Evolutionary conservation across 352 stramenopile species (phyloP).

Genomic region (Nothophytophthora sp.): DNA sequence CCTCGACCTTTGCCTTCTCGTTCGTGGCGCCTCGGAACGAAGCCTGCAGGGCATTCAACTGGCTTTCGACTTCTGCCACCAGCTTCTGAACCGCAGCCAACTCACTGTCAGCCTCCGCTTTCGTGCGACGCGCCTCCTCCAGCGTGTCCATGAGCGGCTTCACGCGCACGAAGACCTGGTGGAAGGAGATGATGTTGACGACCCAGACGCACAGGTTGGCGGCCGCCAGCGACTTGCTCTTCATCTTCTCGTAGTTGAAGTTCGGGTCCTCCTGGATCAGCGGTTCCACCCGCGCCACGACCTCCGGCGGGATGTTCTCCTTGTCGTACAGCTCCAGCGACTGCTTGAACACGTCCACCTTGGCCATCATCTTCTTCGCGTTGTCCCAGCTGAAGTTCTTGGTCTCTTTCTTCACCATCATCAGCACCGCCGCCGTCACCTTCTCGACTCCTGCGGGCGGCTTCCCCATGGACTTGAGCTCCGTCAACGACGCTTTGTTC

Average conservation of each 20-base stretch:
- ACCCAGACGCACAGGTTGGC: conserved; percentile 94
- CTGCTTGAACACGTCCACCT: conserved; percentile 92
- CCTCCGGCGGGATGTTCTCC: conserved; percentile 89
- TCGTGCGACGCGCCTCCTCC: conserved; percentile 74
- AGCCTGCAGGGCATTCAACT: conserved; percentile 74
- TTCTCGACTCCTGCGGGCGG: conserved; percentile 88
- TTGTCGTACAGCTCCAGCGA: conserved; percentile 91
- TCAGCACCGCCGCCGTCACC: conserved; percentile 88
- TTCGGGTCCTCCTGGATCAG: conserved; percentile 88
- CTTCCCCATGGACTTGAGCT: conserved; percentile 90
- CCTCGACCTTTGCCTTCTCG: conserved; percentile 91
- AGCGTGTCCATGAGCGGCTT: conserved; percentile 95
- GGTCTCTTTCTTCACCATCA: conserved; percentile 94
- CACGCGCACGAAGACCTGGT: conserved; percentile 93
- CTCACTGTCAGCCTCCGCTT: conserved; percentile 80
- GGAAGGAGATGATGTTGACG: conserved; percentile 93
- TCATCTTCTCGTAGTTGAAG: conserved; percentile 95
- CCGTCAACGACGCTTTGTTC: conserved; percentile 87
- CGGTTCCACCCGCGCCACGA: conserved; percentile 84
- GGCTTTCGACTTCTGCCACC: conserved; percentile 80
- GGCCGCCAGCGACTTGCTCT: conserved; percentile 89
- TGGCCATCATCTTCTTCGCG: conserved; percentile 96
- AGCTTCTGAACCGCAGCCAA: conserved; percentile 82
- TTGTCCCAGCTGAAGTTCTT: conserved; percentile 95
- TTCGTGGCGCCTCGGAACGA: conserved; percentile 89